A percentile compares a stretch with the other conserved stretches of the same genome.
These are phyloP conservation scores for Citrus unshiu DNA, from an alignment of 345 rosid species.

Conservation along the genomic window DNA sequence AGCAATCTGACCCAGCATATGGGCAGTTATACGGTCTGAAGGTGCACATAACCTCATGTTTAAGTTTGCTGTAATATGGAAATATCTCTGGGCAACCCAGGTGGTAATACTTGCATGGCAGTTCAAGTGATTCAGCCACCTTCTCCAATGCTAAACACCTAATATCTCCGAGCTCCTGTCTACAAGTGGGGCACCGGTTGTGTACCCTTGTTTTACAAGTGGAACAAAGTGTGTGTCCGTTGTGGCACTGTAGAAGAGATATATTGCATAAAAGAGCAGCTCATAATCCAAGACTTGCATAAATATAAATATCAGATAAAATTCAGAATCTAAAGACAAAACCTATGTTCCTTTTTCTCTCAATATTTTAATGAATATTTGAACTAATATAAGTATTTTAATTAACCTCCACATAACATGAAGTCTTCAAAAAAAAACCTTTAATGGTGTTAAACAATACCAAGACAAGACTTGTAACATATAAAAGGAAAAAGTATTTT, in stretches of 20 bases:
- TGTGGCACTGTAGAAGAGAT: constrained; percentile 57
- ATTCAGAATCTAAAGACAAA: not conserved
- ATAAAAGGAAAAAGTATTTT: too few species aligned
- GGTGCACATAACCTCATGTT: constrained; percentile 66
- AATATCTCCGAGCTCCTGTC: constrained; percentile 81
- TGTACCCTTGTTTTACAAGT: constrained; percentile 81
- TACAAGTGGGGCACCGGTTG: constrained; percentile 72
- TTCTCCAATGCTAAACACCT: constrained; percentile 80
- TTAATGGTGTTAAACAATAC: not conserved
- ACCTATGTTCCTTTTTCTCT: not conserved
- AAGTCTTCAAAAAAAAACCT: not conserved
- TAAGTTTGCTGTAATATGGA: constrained; percentile 75
- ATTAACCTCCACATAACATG: not conserved
- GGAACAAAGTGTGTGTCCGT: constrained; percentile 78
- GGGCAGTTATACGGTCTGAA: constrained; percentile 79
- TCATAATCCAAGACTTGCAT: constrained; percentile 4
- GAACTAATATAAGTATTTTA: not conserved
- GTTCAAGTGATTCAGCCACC: constrained; percentile 77
- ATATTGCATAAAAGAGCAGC: not conserved
- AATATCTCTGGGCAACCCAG: constrained; percentile 81
- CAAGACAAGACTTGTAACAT: not conserved
- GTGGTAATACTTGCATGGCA: constrained; percentile 68
- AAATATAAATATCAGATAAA: not conserved
- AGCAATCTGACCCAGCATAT: constrained; percentile 76
- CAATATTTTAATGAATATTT: not conserved